phyloP scores from a whole-genome alignment of 1,284 basidiomycete genomes.

The Pseudozyma flocculosa region DNA sequence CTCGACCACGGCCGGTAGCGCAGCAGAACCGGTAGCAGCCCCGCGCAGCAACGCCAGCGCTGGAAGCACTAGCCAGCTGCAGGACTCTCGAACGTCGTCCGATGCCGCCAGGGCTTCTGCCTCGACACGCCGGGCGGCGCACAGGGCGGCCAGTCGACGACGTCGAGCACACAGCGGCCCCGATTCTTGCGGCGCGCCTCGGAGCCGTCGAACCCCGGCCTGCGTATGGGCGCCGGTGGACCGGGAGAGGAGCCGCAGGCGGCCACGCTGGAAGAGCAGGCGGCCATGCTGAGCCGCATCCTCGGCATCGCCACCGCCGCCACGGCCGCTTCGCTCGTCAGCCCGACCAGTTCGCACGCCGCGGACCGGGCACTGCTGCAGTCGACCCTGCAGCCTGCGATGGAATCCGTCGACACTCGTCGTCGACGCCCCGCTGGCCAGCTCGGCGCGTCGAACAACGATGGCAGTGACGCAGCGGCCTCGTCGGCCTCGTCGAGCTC shows the following conservation, averaged over 20 bases:
- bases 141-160: no score
- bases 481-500: neutral
- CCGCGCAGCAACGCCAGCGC: no score
- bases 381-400: conserved; percentile 27
- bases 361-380: conserved; percentile 36
- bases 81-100: no score
- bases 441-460: no score
- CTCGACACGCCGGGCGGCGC: no score
- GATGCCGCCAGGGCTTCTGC: no score
- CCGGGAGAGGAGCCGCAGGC: conserved; percentile 26
- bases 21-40: no score
- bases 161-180: no score
- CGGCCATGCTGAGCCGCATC: conserved; percentile 53
- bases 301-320: conserved; percentile 52
- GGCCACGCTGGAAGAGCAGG: conserved; percentile 53
- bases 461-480: neutral
- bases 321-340: conserved; percentile 52
- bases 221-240: neutral
- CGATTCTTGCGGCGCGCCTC: neutral
- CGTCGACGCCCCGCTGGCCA: neutral
- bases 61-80: no score
- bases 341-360: conserved; percentile 19
- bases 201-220: neutral
- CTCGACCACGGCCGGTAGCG: no score
- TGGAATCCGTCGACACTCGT: conserved; percentile 16